Conservation (phyloP, 257 asterid species). For the Jacaranda mimosifolia region DNA sequence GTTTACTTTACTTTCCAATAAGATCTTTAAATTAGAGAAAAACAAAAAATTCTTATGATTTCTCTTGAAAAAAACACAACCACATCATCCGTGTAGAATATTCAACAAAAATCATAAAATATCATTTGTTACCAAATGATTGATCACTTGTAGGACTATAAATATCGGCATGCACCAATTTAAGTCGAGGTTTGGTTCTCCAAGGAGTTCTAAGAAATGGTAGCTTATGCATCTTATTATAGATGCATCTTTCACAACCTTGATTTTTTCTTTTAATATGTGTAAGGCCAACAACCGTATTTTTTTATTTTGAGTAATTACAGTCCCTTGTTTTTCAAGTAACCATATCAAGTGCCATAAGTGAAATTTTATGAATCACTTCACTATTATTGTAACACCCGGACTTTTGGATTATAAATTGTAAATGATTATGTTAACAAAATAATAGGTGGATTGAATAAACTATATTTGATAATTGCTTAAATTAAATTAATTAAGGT, state of each 20-base stretch:
- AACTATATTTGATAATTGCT: too few species aligned
- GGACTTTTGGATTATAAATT: too few species aligned
- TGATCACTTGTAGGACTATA: slow-evolving; percentile 8
- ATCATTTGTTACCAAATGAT: slow-evolving; percentile 7
- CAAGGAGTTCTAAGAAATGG: neutral
- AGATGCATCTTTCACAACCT: neutral
- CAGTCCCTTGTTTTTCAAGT: neutral
- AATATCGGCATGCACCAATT: neutral
- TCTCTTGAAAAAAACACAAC: neutral
- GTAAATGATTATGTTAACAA: too few species aligned
- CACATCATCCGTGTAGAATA: slow-evolving; percentile 12
- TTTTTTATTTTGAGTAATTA: neutral
- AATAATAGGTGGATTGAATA: too few species aligned
- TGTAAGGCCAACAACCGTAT: neutral
- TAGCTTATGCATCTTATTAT: neutral
- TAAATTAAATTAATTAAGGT: too few species aligned
- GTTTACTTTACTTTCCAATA: neutral
- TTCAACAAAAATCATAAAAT: slow-evolving; percentile 5
- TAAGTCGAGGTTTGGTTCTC: slow-evolving; percentile 2
- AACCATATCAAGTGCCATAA: neutral
- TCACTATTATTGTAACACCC: neutral
- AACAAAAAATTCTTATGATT: neutral
- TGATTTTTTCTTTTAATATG: neutral
- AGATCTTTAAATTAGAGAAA: neutral
- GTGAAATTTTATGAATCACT: neutral